Percentiles rank a stretch among this genome's conserved stretches.
Conservation (phyloP, 192 early-diverging fungal species). For the Irineochytrium annulatum region DNA sequence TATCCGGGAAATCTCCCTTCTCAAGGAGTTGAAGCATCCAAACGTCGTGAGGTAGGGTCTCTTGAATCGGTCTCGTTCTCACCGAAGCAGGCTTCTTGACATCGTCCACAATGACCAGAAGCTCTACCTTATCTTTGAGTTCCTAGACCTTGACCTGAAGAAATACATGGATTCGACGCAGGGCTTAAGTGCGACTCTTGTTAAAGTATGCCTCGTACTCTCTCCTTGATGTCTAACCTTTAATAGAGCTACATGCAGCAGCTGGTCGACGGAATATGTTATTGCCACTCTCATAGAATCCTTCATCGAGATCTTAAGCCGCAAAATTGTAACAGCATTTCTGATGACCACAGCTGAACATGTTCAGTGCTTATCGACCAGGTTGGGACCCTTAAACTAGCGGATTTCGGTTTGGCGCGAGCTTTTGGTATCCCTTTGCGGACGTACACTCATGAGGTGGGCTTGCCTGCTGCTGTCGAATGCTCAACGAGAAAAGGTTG, state of each 20-base stretch:
- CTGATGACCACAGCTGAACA: background rate
- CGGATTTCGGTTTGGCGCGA: conserved; percentile 94
- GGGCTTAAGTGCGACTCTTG: conserved; percentile 50
- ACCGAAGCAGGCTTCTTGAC: conserved; percentile 76
- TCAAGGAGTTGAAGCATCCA: conserved; percentile 91
- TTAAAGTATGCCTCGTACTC: conserved; percentile 44
- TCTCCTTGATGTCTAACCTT: background rate
- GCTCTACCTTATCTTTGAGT: conserved; percentile 96
- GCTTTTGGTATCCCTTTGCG: conserved; percentile 88
- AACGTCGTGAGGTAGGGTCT: conserved; percentile 69
- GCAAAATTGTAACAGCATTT: conserved; percentile 63
- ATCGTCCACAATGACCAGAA: conserved; percentile 82
- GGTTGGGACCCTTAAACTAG: conserved; percentile 80
- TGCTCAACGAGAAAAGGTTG: conserved; percentile 12
- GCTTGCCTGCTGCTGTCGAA: background rate
- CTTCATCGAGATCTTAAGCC: conserved; percentile 97
- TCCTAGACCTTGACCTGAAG: conserved; percentile 85
- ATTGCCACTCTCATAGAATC: conserved; percentile 89
- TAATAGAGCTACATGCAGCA: conserved; percentile 89
- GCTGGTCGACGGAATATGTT: conserved; percentile 78
- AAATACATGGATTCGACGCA: conserved; percentile 72
- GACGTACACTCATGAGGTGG: conserved; percentile 88
- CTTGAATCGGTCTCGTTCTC: background rate
- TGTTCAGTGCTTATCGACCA: conserved; percentile 78
- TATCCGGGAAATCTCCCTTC: conserved; percentile 95